Percentiles rank a stretch among this genome's conserved stretches.
These are phyloP conservation scores for Geosmithia flava DNA, from an alignment of 2,329 filamentous ascomycete species.

Conservation along the genomic window DNA sequence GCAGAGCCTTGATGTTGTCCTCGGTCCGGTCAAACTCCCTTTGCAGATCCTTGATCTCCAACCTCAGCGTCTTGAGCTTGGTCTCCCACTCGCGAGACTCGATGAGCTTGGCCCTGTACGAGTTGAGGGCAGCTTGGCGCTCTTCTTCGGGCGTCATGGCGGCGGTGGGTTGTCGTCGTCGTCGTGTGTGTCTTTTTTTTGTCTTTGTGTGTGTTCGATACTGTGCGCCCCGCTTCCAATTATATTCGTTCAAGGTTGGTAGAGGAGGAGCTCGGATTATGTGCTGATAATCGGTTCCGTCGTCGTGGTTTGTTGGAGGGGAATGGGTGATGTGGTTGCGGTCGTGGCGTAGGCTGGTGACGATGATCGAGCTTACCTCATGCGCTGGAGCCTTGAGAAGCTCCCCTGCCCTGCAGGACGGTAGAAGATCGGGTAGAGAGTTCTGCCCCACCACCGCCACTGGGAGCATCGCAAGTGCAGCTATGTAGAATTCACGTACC, in stretches of 20 bases:
- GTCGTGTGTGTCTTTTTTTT: background rate
- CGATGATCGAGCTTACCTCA: constrained; percentile 25
- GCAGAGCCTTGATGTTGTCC: constrained; percentile 98
- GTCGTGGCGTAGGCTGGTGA: background rate
- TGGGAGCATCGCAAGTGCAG: no score
- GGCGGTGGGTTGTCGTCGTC: constrained; percentile 4
- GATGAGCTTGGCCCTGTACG: constrained; percentile 71
- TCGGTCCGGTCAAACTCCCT: constrained; percentile 95
- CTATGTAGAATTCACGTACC: background rate
- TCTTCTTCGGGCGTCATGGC: constrained; percentile 43
- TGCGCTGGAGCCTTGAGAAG: constrained; percentile 16
- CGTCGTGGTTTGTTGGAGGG: background rate
- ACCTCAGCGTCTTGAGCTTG: constrained; percentile 84
- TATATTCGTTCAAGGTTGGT: background rate
- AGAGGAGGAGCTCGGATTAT: background rate
- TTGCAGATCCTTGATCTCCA: constrained; percentile 93
- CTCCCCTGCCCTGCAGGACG: constrained; percentile 6
- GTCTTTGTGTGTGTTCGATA: background rate
- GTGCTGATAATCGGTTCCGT: background rate
- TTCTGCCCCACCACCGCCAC: background rate
- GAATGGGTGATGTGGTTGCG: background rate
- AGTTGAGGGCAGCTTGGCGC: constrained; percentile 58
- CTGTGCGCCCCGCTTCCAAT: background rate
- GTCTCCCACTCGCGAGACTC: constrained; percentile 98
- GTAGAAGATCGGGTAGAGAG: constrained; percentile 17